A percentile compares a stretch with the other conserved stretches of the same genome.
phyloP scores from a whole-genome alignment of 805 yeast species.

The Nakazawaea holstii region DNA sequence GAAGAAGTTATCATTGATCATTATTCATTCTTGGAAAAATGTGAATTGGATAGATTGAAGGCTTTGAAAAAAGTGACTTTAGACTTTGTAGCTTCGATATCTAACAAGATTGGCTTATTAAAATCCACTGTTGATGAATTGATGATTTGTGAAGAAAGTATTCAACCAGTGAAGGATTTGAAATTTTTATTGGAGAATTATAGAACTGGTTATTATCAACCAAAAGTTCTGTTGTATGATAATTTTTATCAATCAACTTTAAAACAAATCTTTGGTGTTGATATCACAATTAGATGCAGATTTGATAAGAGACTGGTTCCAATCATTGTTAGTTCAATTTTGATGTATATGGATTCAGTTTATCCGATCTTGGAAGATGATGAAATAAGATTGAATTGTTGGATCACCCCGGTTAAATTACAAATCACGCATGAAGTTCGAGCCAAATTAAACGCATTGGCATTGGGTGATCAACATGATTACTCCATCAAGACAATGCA shows the following conservation, averaged over 20 bases:
- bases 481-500: slow-evolving; percentile 29
- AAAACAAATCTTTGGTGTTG: slow-evolving; percentile 77
- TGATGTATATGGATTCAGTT: slow-evolving; percentile 60
- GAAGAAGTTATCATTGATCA: slow-evolving; percentile 74
- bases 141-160: slow-evolving; percentile 60
- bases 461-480: slow-evolving; percentile 19
- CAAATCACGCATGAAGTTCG: slow-evolving; percentile 58
- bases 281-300: slow-evolving; percentile 63
- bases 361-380: slow-evolving; percentile 71
- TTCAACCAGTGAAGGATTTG: slow-evolving; percentile 66
- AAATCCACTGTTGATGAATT: slow-evolving; percentile 57
- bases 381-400: slow-evolving; percentile 56
- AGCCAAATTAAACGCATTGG: slow-evolving; percentile 38
- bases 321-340: slow-evolving; percentile 51
- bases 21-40: slow-evolving; percentile 70
- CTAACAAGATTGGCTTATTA: slow-evolving; percentile 53
- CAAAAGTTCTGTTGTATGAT: slow-evolving; percentile 69
- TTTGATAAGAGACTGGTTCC: slow-evolving; percentile 74
- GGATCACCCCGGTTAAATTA: slow-evolving; percentile 65
- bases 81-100: slow-evolving; percentile 64
- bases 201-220: slow-evolving; percentile 70
- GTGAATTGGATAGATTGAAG: slow-evolving; percentile 71
- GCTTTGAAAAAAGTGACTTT: slow-evolving; percentile 72
- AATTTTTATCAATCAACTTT: slow-evolving; percentile 68
- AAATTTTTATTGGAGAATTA: slow-evolving; percentile 60